phyloP scores from a whole-genome alignment of 805 yeast species.

The Candida endomychidarum region DNA sequence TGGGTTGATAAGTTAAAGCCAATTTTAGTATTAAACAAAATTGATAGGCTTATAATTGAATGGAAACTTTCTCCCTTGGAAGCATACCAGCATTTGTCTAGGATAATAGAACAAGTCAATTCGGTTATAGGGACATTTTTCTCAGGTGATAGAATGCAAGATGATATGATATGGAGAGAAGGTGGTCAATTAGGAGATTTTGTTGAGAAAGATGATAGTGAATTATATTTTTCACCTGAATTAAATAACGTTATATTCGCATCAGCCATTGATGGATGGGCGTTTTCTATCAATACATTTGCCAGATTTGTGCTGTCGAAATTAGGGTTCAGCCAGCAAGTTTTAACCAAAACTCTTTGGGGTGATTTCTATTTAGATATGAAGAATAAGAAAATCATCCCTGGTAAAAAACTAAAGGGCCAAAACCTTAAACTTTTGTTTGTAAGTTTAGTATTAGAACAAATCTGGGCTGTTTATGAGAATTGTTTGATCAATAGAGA shows the following conservation, averaged over 20 bases:
- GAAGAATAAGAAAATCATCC: constrained; percentile 79
- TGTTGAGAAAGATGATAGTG: constrained; percentile 76
- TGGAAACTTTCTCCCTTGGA: constrained; percentile 79
- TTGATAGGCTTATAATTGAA: constrained; percentile 83
- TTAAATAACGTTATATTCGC: constrained; percentile 89
- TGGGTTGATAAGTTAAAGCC: constrained; percentile 94
- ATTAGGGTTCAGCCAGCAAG: constrained; percentile 78
- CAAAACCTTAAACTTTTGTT: constrained; percentile 73
- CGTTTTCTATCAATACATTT: constrained; percentile 85
- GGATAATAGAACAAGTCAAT: constrained; percentile 88
- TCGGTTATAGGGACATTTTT: constrained; percentile 91
- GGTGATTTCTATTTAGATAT: constrained; percentile 91
- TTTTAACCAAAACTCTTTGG: constrained; percentile 86
- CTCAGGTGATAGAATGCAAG: constrained; percentile 90
- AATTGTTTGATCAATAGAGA: constrained; percentile 64
- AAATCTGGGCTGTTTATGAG: constrained; percentile 88
- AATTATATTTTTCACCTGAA: constrained; percentile 83
- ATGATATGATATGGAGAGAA: constrained; percentile 77
- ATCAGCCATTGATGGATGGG: constrained; percentile 96
- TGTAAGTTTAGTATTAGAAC: constrained; percentile 83
- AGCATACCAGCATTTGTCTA: constrained; percentile 77
- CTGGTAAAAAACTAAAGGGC: constrained; percentile 62
- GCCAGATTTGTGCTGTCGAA: constrained; percentile 83
- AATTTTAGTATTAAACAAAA: constrained; percentile 82
- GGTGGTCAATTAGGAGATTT: constrained; percentile 56